Conservation (phyloP, 1,284 basidiomycete species). For the Phlebopus sp. region DNA sequence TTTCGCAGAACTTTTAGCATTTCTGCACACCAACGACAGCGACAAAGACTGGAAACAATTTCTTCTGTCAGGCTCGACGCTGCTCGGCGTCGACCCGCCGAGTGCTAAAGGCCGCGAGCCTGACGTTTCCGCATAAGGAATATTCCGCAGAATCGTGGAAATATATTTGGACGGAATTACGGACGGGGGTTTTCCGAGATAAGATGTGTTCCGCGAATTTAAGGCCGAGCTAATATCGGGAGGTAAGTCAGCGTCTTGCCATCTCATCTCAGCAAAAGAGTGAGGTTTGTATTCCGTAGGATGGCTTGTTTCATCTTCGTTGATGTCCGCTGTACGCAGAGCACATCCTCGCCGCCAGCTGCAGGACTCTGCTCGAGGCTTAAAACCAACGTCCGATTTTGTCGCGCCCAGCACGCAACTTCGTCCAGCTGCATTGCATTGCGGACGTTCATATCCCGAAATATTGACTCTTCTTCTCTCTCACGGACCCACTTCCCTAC, state of each 20-base stretch:
- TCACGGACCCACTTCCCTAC: constrained; percentile 8
- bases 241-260: too few species aligned
- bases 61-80: too few species aligned
- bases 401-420: constrained; percentile 11
- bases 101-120: neutral
- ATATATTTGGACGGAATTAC: neutral
- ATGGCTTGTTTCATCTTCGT: too few species aligned
- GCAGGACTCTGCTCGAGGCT: neutral
- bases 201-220: neutral
- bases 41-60: too few species aligned
- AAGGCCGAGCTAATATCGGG: too few species aligned
- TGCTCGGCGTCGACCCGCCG: too few species aligned
- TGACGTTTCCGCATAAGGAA: neutral
- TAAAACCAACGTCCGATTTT: constrained; percentile 17
- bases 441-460: constrained; percentile 1
- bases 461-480: constrained; percentile 8
- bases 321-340: too few species aligned
- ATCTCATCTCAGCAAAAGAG: too few species aligned
- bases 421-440: neutral
- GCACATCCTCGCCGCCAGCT: too few species aligned
- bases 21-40: too few species aligned
- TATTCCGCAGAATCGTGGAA: neutral
- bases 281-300: too few species aligned
- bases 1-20: too few species aligned
- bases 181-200: neutral